Evolutionary conservation across 2,329 filamentous ascomycete species (phyloP), one percentile per base, ranked within the genome.

Genomic region (Cordyceps pruinosa): DNA sequence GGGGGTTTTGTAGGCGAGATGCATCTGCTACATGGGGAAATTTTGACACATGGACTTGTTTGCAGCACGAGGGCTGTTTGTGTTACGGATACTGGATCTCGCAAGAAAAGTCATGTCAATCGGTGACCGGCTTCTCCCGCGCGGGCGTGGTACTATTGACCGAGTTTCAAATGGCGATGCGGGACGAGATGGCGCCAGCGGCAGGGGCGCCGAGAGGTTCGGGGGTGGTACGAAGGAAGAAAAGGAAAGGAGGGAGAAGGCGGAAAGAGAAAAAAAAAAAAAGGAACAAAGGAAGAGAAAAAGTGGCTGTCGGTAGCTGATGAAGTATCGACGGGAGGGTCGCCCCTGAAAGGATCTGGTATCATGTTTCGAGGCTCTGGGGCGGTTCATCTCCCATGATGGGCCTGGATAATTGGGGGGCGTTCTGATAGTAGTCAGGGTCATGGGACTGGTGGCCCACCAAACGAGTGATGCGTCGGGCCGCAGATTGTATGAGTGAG

Each of bases 121-220:
- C 32, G 7, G 34, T 50, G 21, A 25, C 23, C 34, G 46, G 30
- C 13, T 48, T 37, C 34, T 6, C 17, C 21, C 21, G 47, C 17
- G 9, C 1, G 23, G 23, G 21, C n/a, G n/a, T n/a, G n/a, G 28
- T 7, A 34, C 8, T 28, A 13, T n/a, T 39, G 47, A 50, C 47
- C 47, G 47, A 50, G 47, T 50, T 50, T 50, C 47, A 50, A 19
- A 39, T 39, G 23, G 34, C 13, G 47, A 50, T 39, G 47, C 47
- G 25, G 34, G 47, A 39, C 47, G 34, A 34, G n/a, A 39, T 39
- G 10, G 19, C 47, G 26, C 8, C 21, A 15, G 32, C 47, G 47
- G 47, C 23, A 50, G 47, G 47, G 32, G 23, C 23, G 23, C 34
- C 23, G 47, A 50, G 34, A 39, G 47, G 23, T 17, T 37, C 17